A percentile compares a stretch with the other conserved stretches of the same genome.
Conservation (phyloP, 345 rosid genomes). For the Populus nigra region DNA sequence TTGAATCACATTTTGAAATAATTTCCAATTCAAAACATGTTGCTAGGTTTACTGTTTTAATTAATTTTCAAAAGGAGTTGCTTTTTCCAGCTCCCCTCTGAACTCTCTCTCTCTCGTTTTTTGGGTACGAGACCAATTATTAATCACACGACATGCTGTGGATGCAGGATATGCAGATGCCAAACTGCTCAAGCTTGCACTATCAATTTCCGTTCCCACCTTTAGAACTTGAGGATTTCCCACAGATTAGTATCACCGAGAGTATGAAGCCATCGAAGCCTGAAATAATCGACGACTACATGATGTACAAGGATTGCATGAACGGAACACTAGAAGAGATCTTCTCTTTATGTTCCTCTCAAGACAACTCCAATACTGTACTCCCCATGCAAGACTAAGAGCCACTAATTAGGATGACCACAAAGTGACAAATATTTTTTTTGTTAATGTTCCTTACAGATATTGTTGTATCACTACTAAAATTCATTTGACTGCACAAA, state of each 20-base stretch:
- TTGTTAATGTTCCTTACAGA: neutral
- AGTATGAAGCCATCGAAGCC: constrained; percentile 19
- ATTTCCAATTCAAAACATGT: neutral
- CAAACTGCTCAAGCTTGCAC: constrained; percentile 23
- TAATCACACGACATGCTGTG: neutral
- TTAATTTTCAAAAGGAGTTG: neutral
- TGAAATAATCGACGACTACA: constrained; percentile 28
- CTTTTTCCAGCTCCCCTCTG: neutral
- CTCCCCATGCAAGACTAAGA: constrained; percentile 28
- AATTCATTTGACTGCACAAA: constrained; percentile 18
- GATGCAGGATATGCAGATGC: constrained; percentile 39
- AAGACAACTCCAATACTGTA: constrained; percentile 20
- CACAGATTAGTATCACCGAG: constrained; percentile 39
- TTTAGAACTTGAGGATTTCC: constrained; percentile 50
- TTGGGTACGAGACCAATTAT: neutral
- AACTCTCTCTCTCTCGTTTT: neutral
- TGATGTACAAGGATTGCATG: constrained; percentile 34
- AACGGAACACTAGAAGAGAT: constrained; percentile 48
- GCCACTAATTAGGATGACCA: neutral
- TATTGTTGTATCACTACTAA: constrained; percentile 8
- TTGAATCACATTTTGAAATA: neutral
- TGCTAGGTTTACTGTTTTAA: neutral
- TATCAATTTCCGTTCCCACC: constrained; percentile 46
- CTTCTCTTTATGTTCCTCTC: constrained; percentile 38
- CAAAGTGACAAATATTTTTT: neutral